Evolutionary conservation across 257 asterid genomes (phyloP).

Genomic region (Ilex aquifolium): DNA sequence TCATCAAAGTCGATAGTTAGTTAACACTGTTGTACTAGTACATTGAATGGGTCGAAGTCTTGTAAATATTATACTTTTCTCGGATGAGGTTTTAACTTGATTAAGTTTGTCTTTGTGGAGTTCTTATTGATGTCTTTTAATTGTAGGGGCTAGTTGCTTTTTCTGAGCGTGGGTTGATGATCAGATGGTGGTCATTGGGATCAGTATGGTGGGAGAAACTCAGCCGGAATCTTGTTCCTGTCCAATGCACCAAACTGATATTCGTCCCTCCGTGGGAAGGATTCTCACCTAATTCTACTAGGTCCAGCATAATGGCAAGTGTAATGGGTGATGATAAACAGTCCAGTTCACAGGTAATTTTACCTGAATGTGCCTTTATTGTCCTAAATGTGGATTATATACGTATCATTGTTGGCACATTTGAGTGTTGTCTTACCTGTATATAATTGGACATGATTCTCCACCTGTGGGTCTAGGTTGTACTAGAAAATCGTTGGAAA

Average conservation of each 20-base stretch:
- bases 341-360: conserved; percentile 53
- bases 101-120: neutral
- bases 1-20: no score
- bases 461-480: no score
- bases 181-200: conserved; percentile 97
- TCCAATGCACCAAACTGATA: conserved; percentile 86
- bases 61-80: neutral
- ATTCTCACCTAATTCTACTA: conserved; percentile 74
- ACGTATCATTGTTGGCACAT: neutral
- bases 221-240: conserved; percentile 74
- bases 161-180: conserved; percentile 87
- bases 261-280: conserved; percentile 97
- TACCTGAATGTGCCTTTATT: conserved; percentile 7
- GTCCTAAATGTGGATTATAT: neutral
- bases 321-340: conserved; percentile 38
- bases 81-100: neutral
- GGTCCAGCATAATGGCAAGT: conserved; percentile 79
- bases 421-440: no score
- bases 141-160: conserved; percentile 89
- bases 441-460: no score
- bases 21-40: no score
- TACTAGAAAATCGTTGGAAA: no score
- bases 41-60: no score
- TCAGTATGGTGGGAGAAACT: conserved; percentile 98
- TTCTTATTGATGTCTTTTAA: neutral